These are phyloP conservation scores for Macrolepiota fuliginosa DNA, from an alignment of 768 basidiomycete species.

Conservation along the genomic window DNA sequence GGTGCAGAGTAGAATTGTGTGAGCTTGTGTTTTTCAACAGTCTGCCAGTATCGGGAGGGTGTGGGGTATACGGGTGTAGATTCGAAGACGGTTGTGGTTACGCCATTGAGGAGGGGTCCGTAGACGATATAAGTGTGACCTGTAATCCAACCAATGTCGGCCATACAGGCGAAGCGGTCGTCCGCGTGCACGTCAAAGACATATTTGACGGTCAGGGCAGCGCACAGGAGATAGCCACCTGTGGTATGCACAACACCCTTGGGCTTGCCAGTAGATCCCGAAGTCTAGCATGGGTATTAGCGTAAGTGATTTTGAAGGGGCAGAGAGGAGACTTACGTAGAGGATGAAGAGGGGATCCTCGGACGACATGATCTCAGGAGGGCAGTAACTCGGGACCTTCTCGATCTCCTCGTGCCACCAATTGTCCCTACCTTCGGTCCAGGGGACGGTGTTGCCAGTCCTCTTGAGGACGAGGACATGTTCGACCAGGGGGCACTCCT, in stretches of 20 bases:
- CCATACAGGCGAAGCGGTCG: slow-evolving; percentile 97
- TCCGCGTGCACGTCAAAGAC: slow-evolving; percentile 98
- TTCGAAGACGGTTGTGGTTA: slow-evolving; percentile 88
- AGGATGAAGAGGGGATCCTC: slow-evolving; percentile 99
- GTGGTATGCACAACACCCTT: slow-evolving; percentile 96
- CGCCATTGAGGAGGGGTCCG: slow-evolving; percentile 86
- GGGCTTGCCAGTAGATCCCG: slow-evolving; percentile 92
- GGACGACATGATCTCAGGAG: slow-evolving; percentile 82
- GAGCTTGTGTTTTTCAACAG: slow-evolving; percentile 88
- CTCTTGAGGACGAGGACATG: slow-evolving; percentile 88
- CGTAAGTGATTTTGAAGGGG: neutral
- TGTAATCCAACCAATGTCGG: slow-evolving; percentile 98
- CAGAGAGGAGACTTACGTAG: slow-evolving; percentile 61
- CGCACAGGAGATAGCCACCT: slow-evolving; percentile 88
- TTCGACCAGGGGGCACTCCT: slow-evolving; percentile 81
- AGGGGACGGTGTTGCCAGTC: slow-evolving; percentile 80
- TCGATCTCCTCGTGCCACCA: slow-evolving; percentile 97
- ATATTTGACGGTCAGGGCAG: slow-evolving; percentile 91
- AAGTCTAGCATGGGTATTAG: slow-evolving; percentile 55
- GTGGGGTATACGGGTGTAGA: slow-evolving; percentile 99
- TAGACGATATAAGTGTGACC: slow-evolving; percentile 95
- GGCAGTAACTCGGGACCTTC: slow-evolving; percentile 85
- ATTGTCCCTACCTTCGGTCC: slow-evolving; percentile 80
- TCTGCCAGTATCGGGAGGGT: slow-evolving; percentile 93
- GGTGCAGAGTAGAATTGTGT: slow-evolving; percentile 93